Evolutionary conservation across 1,284 basidiomycete genomes (phyloP).

Genomic region (Cryptococcus hybrid): DNA sequence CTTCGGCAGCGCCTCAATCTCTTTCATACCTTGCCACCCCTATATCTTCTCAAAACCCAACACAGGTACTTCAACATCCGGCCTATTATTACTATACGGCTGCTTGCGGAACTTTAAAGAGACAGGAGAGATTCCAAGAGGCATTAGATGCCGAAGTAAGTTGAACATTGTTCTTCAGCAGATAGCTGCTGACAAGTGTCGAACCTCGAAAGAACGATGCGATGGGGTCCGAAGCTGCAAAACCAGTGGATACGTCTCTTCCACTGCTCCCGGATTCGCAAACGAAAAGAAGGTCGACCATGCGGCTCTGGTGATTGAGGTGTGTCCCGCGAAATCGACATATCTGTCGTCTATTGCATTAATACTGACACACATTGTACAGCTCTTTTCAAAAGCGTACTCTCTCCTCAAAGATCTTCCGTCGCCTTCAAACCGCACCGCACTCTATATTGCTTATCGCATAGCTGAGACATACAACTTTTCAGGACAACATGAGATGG

Average conservation of each 20-base stretch:
- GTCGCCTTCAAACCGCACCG: constrained; percentile 61
- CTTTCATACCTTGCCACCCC: constrained; percentile 42
- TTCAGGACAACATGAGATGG: constrained; percentile 68
- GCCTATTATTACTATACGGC: constrained; percentile 89
- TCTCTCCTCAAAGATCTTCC: constrained; percentile 76
- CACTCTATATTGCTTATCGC: constrained; percentile 77
- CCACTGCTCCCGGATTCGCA: constrained; percentile 55
- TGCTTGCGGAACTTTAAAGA: constrained; percentile 73
- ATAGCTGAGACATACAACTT: constrained; percentile 73
- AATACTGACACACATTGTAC: neutral
- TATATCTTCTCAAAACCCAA: constrained; percentile 42
- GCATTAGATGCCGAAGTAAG: constrained; percentile 62
- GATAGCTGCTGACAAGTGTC: constrained; percentile 2
- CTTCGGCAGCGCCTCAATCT: constrained; percentile 19
- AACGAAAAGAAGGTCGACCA: constrained; percentile 92
- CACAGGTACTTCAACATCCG: constrained; percentile 71
- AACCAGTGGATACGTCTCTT: constrained; percentile 16
- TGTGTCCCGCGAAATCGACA: constrained; percentile 34
- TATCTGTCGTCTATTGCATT: neutral
- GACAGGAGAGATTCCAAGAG: constrained; percentile 64
- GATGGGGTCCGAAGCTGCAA: constrained; percentile 23
- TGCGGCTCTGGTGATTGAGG: constrained; percentile 74
- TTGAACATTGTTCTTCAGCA: neutral
- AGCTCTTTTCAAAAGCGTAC: constrained; percentile 89
- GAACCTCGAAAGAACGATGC: constrained; percentile 17